Percentiles rank a stretch among this genome's conserved stretches.
Conservation (phyloP, 2,329 filamentous ascomycete species). For the Venturiaceae sp. region DNA sequence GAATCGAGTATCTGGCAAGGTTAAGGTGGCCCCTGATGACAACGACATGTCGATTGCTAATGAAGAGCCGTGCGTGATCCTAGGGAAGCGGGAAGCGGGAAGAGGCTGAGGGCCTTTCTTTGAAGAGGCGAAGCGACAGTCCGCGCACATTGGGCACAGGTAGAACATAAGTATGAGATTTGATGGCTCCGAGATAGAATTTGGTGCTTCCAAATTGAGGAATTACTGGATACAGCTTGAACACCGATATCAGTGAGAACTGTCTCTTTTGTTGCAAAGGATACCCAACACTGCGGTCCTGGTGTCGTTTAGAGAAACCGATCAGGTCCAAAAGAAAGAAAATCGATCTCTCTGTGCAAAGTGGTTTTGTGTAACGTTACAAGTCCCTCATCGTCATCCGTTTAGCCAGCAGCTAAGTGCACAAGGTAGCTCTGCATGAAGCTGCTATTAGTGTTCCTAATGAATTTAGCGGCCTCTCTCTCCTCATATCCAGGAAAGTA, state of each 20-base stretch:
- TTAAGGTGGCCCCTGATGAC: background rate
- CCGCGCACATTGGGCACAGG: background rate
- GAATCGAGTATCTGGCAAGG: constrained; percentile 6
- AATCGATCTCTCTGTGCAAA: background rate
- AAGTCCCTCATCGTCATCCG: background rate
- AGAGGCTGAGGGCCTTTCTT: background rate
- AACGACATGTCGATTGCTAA: background rate
- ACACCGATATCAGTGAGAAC: background rate
- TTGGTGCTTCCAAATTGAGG: background rate
- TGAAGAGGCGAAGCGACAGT: background rate
- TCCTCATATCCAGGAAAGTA: background rate
- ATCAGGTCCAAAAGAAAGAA: background rate
- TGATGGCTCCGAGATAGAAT: background rate
- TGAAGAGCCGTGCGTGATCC: background rate
- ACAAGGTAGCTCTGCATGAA: background rate
- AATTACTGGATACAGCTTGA: background rate
- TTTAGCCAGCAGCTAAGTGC: background rate
- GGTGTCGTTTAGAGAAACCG: background rate
- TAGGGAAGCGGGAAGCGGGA: background rate
- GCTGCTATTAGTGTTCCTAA: background rate
- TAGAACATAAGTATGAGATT: background rate
- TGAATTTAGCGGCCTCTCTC: background rate
- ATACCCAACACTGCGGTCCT: background rate
- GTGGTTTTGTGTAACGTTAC: background rate
- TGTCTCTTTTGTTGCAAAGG: background rate